Percentiles rank a stretch among this genome's conserved stretches.
Evolutionary conservation across 192 early-diverging fungal species (phyloP).

Genomic region (Podila epigama): DNA sequence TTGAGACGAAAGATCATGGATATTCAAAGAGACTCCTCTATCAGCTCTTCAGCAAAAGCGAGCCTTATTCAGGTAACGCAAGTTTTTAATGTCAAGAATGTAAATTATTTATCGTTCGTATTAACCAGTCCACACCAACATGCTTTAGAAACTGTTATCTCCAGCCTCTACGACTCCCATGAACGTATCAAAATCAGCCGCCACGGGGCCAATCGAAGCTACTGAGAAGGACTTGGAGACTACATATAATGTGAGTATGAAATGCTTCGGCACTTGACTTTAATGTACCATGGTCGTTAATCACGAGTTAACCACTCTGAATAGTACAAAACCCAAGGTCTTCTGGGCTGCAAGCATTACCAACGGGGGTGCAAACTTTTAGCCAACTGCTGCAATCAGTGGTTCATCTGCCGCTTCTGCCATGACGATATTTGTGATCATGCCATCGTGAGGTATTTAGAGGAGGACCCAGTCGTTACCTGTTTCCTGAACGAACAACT

Average conservation of each 20-base stretch:
- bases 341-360: constrained; percentile 84
- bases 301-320: background rate
- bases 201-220: constrained; percentile 46
- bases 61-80: constrained; percentile 71
- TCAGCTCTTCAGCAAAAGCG: constrained; percentile 69
- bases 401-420: constrained; percentile 83
- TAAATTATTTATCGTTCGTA: constrained; percentile 12
- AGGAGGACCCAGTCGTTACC: background rate
- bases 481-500: background rate
- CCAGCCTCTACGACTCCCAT: constrained; percentile 50
- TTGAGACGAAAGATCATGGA: constrained; percentile 71
- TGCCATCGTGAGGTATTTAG: constrained; percentile 72
- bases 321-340: constrained; percentile 58
- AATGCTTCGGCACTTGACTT: background rate
- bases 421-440: constrained; percentile 84
- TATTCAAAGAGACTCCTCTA: constrained; percentile 62
- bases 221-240: constrained; percentile 54
- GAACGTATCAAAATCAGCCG: constrained; percentile 4
- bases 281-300: background rate
- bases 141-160: constrained; percentile 63
- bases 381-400: constrained; percentile 82
- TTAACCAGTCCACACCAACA: background rate
- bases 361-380: constrained; percentile 75
- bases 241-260: constrained; percentile 56
- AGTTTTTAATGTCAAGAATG: background rate